Percentiles rank a stretch among this genome's conserved stretches.
Evolutionary conservation across 2,329 filamentous ascomycete genomes (phyloP).

Genomic region (Calonectria crousiana): DNA sequence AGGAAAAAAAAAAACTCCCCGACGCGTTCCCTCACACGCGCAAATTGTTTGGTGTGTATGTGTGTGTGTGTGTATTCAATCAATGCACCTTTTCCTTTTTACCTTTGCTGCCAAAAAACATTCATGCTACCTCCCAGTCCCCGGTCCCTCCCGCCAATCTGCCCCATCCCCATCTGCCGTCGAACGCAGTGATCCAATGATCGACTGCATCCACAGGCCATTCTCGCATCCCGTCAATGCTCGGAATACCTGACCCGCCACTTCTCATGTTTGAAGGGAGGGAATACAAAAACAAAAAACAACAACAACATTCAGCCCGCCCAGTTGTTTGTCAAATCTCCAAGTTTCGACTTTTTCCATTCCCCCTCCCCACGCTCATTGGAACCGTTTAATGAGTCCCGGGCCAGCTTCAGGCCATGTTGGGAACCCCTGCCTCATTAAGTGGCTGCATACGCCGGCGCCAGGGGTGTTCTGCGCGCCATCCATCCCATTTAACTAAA

Average conservation of each 20-base stretch:
- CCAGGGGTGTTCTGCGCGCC: conserved; percentile 47
- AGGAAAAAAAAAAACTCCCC: not conserved
- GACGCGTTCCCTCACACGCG: conserved; percentile 38
- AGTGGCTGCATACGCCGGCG: conserved; percentile 47
- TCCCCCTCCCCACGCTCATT: conserved; percentile 21
- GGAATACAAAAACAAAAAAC: conserved; percentile 19
- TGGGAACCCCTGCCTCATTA: conserved; percentile 46
- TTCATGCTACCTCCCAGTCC: conserved; percentile 11
- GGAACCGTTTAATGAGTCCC: conserved; percentile 38
- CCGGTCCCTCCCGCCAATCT: conserved; percentile 16
- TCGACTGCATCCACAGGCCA: conserved; percentile 29
- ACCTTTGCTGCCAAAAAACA: conserved; percentile 2
- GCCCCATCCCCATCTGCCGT: conserved; percentile 20
- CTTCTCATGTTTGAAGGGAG: conserved; percentile 11
- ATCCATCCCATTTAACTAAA: conserved; percentile 44
- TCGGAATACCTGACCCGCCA: conserved; percentile 8
- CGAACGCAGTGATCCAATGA: conserved; percentile 24
- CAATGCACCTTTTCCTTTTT: conserved; percentile 9
- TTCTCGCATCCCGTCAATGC: conserved; percentile 27
- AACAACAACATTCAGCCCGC: conserved; percentile 13
- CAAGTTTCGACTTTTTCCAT: conserved; percentile 17
- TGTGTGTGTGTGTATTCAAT: not conserved
- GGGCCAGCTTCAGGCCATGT: conserved; percentile 37
- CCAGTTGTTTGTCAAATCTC: conserved; percentile 10
- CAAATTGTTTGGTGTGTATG: conserved; percentile 15